Conservation (phyloP, 805 yeast genomes). For the Saturnispora halmiae region DNA sequence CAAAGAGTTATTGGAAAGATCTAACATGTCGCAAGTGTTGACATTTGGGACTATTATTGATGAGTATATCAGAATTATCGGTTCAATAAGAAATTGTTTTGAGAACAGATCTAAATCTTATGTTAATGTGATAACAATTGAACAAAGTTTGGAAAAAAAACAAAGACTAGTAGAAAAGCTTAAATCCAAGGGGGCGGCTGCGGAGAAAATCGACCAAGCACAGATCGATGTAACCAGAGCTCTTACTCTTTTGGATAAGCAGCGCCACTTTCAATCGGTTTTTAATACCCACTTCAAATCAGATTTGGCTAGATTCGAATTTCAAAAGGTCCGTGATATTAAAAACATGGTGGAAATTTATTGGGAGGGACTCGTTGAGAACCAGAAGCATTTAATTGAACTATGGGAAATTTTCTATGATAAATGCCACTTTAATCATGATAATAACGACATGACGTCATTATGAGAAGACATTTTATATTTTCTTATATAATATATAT, state of each 20-base stretch:
- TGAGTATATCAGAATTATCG: slow-evolving; percentile 72
- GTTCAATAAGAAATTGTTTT: slow-evolving; percentile 65
- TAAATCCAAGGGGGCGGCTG: slow-evolving; percentile 33
- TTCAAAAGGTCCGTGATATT: slow-evolving; percentile 71
- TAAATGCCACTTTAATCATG: slow-evolving; percentile 25
- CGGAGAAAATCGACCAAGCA: slow-evolving; percentile 53
- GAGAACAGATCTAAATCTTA: slow-evolving; percentile 60
- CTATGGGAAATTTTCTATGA: slow-evolving; percentile 86
- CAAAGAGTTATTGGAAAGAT: slow-evolving; percentile 65
- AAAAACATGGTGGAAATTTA: slow-evolving; percentile 84
- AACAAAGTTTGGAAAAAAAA: slow-evolving; percentile 36
- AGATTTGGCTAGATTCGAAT: slow-evolving; percentile 64
- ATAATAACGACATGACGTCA: neutral
- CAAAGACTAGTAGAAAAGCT: slow-evolving; percentile 37
- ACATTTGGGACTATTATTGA: slow-evolving; percentile 83
- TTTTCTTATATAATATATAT: no score
- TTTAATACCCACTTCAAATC: slow-evolving; percentile 56
- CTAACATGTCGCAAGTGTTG: slow-evolving; percentile 74
- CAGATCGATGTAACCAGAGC: slow-evolving; percentile 51
- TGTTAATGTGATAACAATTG: slow-evolving; percentile 37
- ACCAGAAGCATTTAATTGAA: slow-evolving; percentile 86
- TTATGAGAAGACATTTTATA: neutral
- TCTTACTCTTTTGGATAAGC: slow-evolving; percentile 43
- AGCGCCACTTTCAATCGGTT: slow-evolving; percentile 51
- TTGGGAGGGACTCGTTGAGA: slow-evolving; percentile 82